Conservation (phyloP, 345 rosid genomes). For the Eucalyptus sideroxylon region DNA sequence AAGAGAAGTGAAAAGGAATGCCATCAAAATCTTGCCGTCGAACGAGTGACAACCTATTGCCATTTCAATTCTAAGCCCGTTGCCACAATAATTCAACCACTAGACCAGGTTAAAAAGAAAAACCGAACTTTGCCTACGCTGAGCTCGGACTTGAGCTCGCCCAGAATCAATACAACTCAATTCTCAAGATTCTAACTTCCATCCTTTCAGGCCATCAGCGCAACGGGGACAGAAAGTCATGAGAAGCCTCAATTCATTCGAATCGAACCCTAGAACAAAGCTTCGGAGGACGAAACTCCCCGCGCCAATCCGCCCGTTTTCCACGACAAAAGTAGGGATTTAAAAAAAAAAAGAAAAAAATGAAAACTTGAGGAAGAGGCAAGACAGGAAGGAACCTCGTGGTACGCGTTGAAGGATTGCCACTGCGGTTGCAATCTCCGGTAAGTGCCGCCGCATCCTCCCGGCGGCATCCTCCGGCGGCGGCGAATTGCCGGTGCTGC, state of each 20-base stretch:
- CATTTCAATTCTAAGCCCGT: not conserved
- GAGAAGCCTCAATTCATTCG: not conserved
- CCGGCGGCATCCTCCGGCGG: constrained; percentile 46
- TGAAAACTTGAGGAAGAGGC: not conserved
- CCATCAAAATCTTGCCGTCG: not conserved
- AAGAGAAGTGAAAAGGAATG: not conserved
- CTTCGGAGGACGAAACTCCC: not conserved
- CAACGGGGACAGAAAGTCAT: not conserved
- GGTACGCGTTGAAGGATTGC: constrained; percentile 35
- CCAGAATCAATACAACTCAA: not conserved
- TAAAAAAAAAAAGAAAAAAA: not conserved
- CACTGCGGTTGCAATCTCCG: constrained; percentile 40
- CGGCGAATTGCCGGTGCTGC: not conserved
- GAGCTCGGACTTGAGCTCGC: not conserved
- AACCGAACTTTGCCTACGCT: not conserved
- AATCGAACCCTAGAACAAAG: not conserved
- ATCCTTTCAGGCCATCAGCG: not conserved
- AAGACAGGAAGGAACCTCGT: constrained; percentile 17
- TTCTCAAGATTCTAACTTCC: not conserved
- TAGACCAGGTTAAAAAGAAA: not conserved
- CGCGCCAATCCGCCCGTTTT: not conserved
- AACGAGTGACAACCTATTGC: not conserved
- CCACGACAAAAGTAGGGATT: not conserved
- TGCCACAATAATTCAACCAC: not conserved
- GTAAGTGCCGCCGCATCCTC: constrained; percentile 51